These are phyloP conservation scores for Irpex rosettiformis DNA, from an alignment of 1,284 basidiomycete genomes.

Conservation along the genomic window DNA sequence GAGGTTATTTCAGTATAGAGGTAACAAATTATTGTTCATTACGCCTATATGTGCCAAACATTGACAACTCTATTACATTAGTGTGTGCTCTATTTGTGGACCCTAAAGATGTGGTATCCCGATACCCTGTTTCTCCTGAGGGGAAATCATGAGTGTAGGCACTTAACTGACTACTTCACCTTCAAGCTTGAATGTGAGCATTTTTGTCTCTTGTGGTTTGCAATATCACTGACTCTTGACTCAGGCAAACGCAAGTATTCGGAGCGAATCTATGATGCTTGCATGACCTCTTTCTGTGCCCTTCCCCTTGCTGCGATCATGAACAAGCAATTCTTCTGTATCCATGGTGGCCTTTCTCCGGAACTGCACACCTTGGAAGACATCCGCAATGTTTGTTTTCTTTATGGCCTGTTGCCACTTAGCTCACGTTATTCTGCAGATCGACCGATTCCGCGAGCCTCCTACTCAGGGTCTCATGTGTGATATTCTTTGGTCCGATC, in stretches of 20 bases:
- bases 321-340: slow-evolving; percentile 98
- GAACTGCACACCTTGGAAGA: slow-evolving; percentile 92
- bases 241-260: slow-evolving; percentile 90
- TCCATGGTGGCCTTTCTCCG: slow-evolving; percentile 90
- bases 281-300: slow-evolving; percentile 92
- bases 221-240: slow-evolving; percentile 70
- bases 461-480: slow-evolving; percentile 95
- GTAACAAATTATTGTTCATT: too few relatives aligned
- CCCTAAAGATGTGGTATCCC: slow-evolving; percentile 94
- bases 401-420: not conserved
- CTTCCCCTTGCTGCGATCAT: slow-evolving; percentile 91
- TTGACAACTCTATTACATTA: too few relatives aligned
- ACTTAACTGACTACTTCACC: slow-evolving; percentile 96
- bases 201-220: slow-evolving; percentile 92
- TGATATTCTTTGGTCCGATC: slow-evolving; percentile 94
- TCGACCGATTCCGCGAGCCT: slow-evolving; percentile 94
- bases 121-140: slow-evolving; percentile 87
- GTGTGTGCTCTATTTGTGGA: slow-evolving; percentile 91
- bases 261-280: slow-evolving; percentile 85
- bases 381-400: slow-evolving; percentile 60
- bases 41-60: too few relatives aligned
- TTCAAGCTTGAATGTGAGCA: slow-evolving; percentile 92
- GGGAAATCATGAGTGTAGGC: slow-evolving; percentile 97
- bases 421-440: slow-evolving; percentile 38
- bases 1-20: slow-evolving; percentile 92